Conservation (phyloP, 2,329 filamentous ascomycete species). For the Calcarisporium arbuscula region DNA sequence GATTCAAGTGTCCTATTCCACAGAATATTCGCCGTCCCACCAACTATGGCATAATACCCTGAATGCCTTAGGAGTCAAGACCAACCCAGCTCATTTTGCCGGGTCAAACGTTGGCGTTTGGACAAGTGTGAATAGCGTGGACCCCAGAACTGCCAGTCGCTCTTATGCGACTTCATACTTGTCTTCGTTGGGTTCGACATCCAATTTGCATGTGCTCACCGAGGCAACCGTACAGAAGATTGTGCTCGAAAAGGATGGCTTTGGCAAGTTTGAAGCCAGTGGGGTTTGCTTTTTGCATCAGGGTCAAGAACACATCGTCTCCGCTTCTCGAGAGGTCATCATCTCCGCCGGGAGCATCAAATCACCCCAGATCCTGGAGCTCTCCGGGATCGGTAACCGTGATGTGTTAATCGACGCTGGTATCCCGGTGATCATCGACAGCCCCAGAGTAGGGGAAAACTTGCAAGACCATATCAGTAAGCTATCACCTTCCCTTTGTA, state of each 20-base stretch:
- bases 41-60: slow-evolving; percentile 41
- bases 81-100: slow-evolving; percentile 37
- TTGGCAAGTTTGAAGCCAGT: slow-evolving; percentile 19
- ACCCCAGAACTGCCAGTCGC: slow-evolving; percentile 36
- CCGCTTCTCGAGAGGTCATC: slow-evolving; percentile 46
- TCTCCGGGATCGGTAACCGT: slow-evolving; percentile 51
- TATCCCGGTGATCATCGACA: slow-evolving; percentile 31
- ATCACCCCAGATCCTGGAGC: slow-evolving; percentile 53
- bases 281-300: slow-evolving; percentile 27
- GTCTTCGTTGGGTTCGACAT: too few species aligned
- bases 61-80: slow-evolving; percentile 33
- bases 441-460: slow-evolving; percentile 42
- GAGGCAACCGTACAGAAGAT: slow-evolving; percentile 21
- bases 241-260: too few species aligned
- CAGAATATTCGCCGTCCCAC: slow-evolving; percentile 33
- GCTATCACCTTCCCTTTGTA: too few species aligned
- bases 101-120: slow-evolving; percentile 45
- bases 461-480: slow-evolving; percentile 40
- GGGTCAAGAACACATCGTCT: slow-evolving; percentile 29
- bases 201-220: slow-evolving; percentile 35
- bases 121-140: slow-evolving; percentile 42
- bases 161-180: slow-evolving; percentile 42
- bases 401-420: slow-evolving; percentile 29
- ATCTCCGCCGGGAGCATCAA: slow-evolving; percentile 51
- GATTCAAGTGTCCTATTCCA: slow-evolving; percentile 40